Base-by-base conservation (phyloP, 768 basidiomycete species). In the Lactarius tabidus region DNA sequence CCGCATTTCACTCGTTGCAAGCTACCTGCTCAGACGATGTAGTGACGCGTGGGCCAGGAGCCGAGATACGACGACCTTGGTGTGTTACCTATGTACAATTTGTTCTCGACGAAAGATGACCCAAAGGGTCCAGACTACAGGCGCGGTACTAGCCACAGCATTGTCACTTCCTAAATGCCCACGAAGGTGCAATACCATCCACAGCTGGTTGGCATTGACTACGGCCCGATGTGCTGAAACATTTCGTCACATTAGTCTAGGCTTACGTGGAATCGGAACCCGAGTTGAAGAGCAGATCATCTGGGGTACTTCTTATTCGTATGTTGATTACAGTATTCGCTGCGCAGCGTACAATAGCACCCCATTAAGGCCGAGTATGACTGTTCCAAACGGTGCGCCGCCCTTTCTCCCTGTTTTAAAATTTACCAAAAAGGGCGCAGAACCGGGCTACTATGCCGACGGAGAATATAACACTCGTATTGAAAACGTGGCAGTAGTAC, bases 91-190 rank as follows among this genome's bases (percentile, higher is more conserved):
- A 29, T 12, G 31, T 60, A 8, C 12, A 2, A 18, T 20, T 63
- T 54, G 28, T 57, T 63, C 31, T 41, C 39, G 43, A 36, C 6
- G 35, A 17, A 55, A 23, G 14, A 17, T 12, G 45, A 39, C 66
- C 45, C 51, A 33, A 36, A 43, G 41, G 53, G 8, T 59, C 29
- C 63, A 88, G 86, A 88, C 72, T 89, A 86, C 59, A 89, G 93
- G 65, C 95, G 96, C 67, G 91, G 92, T 6, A 96, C 95, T n/a
- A 93, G 94, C 0, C 96, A 98, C 70, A 96, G 97, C 38, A 90
- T 99, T 38, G 96, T 0, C 88, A 91, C 69, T 98, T 90, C 78
- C 77, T 98, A 60, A 96, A 97, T 66, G 95, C 98, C 0, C 95
- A 98, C 71, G 95, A 98, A 81, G 80, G 79, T 79, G 66, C 36